These are phyloP conservation scores for Rubus parviflorus DNA, from an alignment of 306 rosid species.

Conservation along the genomic window DNA sequence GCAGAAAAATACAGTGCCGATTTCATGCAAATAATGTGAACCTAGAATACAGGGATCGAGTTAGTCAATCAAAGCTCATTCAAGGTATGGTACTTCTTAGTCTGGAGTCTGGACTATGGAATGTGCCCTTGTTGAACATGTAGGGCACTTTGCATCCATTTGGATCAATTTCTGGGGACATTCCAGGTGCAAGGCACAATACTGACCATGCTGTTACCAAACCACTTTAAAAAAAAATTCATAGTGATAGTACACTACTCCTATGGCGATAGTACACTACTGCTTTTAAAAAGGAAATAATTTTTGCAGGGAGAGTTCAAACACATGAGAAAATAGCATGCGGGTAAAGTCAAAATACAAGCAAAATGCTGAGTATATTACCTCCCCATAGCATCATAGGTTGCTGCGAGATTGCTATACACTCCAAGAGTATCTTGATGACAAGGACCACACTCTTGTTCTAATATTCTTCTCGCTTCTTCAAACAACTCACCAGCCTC, in stretches of 20 bases:
- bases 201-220: neutral
- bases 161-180: neutral
- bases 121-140: neutral
- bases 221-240: neutral
- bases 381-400: slow-evolving; percentile 99
- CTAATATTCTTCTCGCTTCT: slow-evolving; percentile 92
- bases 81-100: neutral
- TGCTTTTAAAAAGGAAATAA: neutral
- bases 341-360: slow-evolving; percentile 15
- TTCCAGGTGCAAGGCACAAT: slow-evolving; percentile 2
- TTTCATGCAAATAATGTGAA: neutral
- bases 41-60: neutral
- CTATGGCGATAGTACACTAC: neutral
- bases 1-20: neutral
- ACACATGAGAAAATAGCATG: slow-evolving; percentile 1
- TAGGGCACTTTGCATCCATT: neutral
- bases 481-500: slow-evolving; percentile 96
- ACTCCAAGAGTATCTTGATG: slow-evolving; percentile 98
- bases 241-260: neutral
- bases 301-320: neutral
- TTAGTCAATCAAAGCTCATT: neutral
- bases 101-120: slow-evolving; percentile 8
- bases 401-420: slow-evolving; percentile 97
- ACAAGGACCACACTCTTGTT: slow-evolving; percentile 91
- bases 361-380: slow-evolving; percentile 29